A percentile compares a stretch with the other conserved stretches of the same genome.
Conservation (phyloP, 2,329 filamentous ascomycete genomes). For the Ophiognomonia clavigignenti-juglandacearum region DNA sequence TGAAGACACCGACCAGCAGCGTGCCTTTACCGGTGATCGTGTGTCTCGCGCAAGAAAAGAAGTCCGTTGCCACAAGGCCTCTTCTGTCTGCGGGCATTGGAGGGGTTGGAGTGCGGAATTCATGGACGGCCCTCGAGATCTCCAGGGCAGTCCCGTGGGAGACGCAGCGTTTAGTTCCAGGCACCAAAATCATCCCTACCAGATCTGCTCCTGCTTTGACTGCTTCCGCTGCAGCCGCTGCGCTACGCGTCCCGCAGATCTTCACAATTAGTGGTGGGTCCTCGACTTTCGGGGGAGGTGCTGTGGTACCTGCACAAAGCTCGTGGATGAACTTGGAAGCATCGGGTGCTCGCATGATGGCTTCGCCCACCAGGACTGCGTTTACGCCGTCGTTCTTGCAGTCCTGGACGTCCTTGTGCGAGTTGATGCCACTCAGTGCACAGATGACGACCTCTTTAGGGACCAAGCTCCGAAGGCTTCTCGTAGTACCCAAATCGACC, state of each 20-base stretch:
- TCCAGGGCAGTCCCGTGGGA: constrained; percentile 70
- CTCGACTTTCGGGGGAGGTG: constrained; percentile 28
- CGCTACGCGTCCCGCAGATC: constrained; percentile 86
- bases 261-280: constrained; percentile 67
- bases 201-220: constrained; percentile 85
- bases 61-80: constrained; percentile 54
- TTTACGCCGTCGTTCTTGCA: constrained; percentile 88
- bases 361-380: constrained; percentile 90
- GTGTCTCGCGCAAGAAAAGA: constrained; percentile 44
- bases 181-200: constrained; percentile 87
- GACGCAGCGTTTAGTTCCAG: constrained; percentile 75
- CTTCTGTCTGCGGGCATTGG: neutral
- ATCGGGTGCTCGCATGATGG: constrained; percentile 87
- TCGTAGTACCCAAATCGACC: constrained; percentile 90
- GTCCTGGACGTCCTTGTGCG: constrained; percentile 78
- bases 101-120: constrained; percentile 18
- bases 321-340: constrained; percentile 78
- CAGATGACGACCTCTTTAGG: constrained; percentile 83
- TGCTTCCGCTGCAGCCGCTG: constrained; percentile 74
- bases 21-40: constrained; percentile 53
- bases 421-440: constrained; percentile 90
- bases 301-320: constrained; percentile 61
- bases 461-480: constrained; percentile 80
- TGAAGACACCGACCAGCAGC: constrained; percentile 88
- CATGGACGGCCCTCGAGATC: constrained; percentile 76